phyloP scores from a whole-genome alignment of 1,284 basidiomycete species.

The Paramarasmius palmivorus region DNA sequence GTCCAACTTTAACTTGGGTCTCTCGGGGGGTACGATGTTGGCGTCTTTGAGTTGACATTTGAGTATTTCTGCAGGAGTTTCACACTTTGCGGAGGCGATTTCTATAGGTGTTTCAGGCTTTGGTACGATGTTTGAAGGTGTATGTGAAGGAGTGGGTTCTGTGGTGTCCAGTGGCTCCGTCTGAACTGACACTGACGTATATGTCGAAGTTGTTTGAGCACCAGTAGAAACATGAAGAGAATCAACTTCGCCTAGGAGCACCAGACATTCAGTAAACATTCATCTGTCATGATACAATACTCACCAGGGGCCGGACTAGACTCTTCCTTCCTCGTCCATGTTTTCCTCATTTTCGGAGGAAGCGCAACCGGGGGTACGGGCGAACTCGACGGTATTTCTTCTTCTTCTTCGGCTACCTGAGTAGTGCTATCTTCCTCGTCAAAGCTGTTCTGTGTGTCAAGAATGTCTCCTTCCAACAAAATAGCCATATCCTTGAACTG shows the following conservation, averaged over 20 bases:
- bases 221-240: neutral
- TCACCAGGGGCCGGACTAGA: conserved; percentile 36
- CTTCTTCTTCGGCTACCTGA: conserved; percentile 39
- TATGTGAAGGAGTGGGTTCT: conserved; percentile 1
- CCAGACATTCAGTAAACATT: neutral
- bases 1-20: neutral
- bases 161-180: conserved; percentile 17
- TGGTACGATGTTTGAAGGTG: conserved; percentile 16
- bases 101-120: neutral
- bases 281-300: conserved; percentile 18
- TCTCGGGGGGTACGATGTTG: neutral
- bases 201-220: conserved; percentile 16
- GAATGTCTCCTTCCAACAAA: conserved; percentile 53
- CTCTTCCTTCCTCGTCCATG: conserved; percentile 48
- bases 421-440: conserved; percentile 35
- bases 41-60: neutral
- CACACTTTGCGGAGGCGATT: neutral
- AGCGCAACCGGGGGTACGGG: conserved; percentile 28
- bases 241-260: neutral
- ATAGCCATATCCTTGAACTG: conserved; percentile 54
- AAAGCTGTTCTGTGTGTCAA: conserved; percentile 31
- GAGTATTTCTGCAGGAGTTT: no score
- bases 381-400: conserved; percentile 13
- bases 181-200: conserved; percentile 21
- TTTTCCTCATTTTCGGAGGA: conserved; percentile 60